A percentile compares a stretch with the other conserved stretches of the same genome.
These are phyloP conservation scores for Pichia insulana DNA, from an alignment of 805 yeast genomes.

Conservation along the genomic window DNA sequence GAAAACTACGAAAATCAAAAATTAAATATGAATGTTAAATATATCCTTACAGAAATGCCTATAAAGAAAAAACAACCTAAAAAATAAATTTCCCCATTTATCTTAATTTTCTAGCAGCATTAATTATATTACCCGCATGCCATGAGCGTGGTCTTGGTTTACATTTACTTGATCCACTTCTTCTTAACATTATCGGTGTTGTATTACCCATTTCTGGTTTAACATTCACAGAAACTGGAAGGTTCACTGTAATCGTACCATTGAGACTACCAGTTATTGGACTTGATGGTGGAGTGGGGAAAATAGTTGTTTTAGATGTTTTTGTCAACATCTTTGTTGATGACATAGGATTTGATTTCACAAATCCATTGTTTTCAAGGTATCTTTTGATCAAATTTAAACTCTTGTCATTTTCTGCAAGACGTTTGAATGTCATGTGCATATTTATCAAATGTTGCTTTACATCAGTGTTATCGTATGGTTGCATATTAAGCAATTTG, in stretches of 20 bases:
- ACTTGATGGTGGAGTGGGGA: neutral
- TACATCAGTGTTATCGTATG: neutral
- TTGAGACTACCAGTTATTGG: neutral
- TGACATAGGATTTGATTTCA: no score
- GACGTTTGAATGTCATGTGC: conserved; percentile 2
- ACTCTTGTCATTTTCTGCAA: no score
- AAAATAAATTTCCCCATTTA: neutral
- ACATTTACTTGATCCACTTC: conserved; percentile 1
- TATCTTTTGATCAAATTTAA: conserved; percentile 4
- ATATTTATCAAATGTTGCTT: conserved; percentile 2
- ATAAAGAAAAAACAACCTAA: conserved; percentile 12
- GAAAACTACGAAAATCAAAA: conserved; percentile 11
- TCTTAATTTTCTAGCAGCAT: conserved; percentile 6
- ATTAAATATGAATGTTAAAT: conserved; percentile 28
- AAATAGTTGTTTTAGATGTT: no score
- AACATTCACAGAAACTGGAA: neutral
- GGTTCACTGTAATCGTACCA: conserved; percentile 1
- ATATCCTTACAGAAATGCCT: conserved; percentile 41
- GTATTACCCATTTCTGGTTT: neutral
- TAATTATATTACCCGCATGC: conserved; percentile 7
- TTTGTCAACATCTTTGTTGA: no score
- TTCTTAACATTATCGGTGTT: neutral
- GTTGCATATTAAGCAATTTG: neutral
- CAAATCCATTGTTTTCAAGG: neutral
- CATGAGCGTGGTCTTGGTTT: conserved; percentile 9